Evolutionary conservation across 2,329 filamentous ascomycete genomes (phyloP).

Genomic region (Arthrobotrys entomopaga): DNA sequence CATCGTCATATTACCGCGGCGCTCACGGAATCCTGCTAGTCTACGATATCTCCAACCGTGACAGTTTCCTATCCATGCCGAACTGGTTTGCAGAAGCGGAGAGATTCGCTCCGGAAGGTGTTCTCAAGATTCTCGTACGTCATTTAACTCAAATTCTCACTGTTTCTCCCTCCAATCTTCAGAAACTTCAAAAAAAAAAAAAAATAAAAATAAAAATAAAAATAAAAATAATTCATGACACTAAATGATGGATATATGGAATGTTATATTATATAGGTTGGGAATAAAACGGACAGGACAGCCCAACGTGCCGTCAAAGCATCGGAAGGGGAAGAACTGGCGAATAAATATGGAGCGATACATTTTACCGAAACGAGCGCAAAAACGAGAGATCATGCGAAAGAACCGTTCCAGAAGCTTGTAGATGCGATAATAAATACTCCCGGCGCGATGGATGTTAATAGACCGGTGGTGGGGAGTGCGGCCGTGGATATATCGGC

Average conservation of each 20-base stretch:
- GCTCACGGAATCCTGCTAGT: slow-evolving; percentile 67
- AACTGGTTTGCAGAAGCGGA: slow-evolving; percentile 69
- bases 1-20: slow-evolving; percentile 67
- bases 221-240: neutral
- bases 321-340: slow-evolving; percentile 66
- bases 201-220: too few relatives aligned
- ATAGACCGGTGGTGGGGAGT: slow-evolving; percentile 28
- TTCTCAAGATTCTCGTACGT: slow-evolving; percentile 66
- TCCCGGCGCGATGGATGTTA: slow-evolving; percentile 63
- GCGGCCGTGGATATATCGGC: slow-evolving; percentile 57
- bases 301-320: slow-evolving; percentile 64
- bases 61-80: slow-evolving; percentile 67
- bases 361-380: slow-evolving; percentile 69
- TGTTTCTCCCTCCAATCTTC: neutral
- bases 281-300: slow-evolving; percentile 67
- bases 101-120: slow-evolving; percentile 65
- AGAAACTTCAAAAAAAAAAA: slow-evolving; percentile 1
- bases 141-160: neutral
- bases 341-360: slow-evolving; percentile 63
- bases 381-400: slow-evolving; percentile 67
- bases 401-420: slow-evolving; percentile 67
- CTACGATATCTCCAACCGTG: slow-evolving; percentile 66
- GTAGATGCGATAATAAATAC: slow-evolving; percentile 66
- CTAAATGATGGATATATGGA: too few relatives aligned
- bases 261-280: slow-evolving; percentile 64